phyloP scores from a whole-genome alignment of 1,284 basidiomycete genomes.

The Trichosporon faecale region DNA sequence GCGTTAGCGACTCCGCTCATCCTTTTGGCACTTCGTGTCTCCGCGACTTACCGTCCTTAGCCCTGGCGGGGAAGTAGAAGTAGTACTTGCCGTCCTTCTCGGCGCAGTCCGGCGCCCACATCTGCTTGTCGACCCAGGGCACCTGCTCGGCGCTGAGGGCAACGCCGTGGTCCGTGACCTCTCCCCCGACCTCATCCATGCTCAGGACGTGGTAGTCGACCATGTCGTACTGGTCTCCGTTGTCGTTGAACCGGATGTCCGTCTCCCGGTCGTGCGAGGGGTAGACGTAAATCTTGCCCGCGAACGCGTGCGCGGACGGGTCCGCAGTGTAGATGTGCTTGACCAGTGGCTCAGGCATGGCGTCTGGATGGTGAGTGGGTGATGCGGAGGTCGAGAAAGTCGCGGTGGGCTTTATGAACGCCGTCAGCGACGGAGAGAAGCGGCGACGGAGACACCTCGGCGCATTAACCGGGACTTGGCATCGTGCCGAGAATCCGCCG shows the following conservation, averaged over 20 bases:
- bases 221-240: constrained; percentile 46
- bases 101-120: constrained; percentile 43
- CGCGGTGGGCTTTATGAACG: background rate
- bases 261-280: constrained; percentile 42
- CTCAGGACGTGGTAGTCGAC: constrained; percentile 42
- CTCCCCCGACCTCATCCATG: constrained; percentile 31
- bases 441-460: background rate
- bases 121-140: constrained; percentile 40
- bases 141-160: constrained; percentile 34
- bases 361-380: background rate
- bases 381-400: background rate
- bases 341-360: constrained; percentile 33
- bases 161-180: constrained; percentile 41
- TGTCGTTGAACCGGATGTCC: constrained; percentile 39
- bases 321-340: constrained; percentile 45
- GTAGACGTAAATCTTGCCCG: constrained; percentile 41
- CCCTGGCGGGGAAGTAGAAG: constrained; percentile 43
- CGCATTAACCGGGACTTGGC: background rate
- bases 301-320: constrained; percentile 43
- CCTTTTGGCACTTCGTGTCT: background rate
- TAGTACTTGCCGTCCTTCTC: constrained; percentile 37
- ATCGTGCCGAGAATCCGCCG: background rate
- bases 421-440: background rate
- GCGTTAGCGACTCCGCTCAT: constrained; percentile 13
- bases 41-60: constrained; percentile 32